Percentiles rank a stretch among this genome's conserved stretches.
phyloP scores from a whole-genome alignment of 257 asterid genomes.

The Henckelia pumila region DNA sequence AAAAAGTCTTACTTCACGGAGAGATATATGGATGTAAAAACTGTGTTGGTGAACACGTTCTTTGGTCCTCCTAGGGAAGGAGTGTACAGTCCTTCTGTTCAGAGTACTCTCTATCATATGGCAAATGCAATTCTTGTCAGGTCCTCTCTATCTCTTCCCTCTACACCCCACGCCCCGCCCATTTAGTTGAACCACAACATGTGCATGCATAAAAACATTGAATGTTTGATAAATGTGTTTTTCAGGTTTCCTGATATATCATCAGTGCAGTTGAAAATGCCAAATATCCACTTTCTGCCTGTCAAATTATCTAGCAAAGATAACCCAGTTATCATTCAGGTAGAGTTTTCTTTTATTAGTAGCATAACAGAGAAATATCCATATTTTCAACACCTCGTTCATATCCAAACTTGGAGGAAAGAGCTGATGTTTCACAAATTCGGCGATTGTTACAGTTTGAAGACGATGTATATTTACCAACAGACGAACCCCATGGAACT shows the following conservation, averaged over 20 bases:
- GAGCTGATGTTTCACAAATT: not conserved
- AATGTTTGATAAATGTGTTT: conserved; percentile 20
- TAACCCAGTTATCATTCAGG: conserved; percentile 76
- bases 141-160: conserved; percentile 30
- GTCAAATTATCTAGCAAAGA: conserved; percentile 86
- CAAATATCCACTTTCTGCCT: conserved; percentile 89
- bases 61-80: conserved; percentile 75
- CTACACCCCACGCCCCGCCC: not conserved
- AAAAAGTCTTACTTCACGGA: conserved; percentile 54
- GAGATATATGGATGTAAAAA: conserved; percentile 66
- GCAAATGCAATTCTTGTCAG: conserved; percentile 81
- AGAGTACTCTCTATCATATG: conserved; percentile 77
- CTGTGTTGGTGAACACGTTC: conserved; percentile 61
- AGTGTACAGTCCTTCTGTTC: conserved; percentile 96
- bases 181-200: not conserved
- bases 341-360: conserved; percentile 25
- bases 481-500: conserved; percentile 94
- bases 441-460: conserved; percentile 55
- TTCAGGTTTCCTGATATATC: conserved; percentile 81
- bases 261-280: conserved; percentile 75
- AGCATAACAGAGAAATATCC: not conserved
- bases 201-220: conserved; percentile 2
- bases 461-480: conserved; percentile 84
- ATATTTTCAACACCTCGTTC: not conserved
- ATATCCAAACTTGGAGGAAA: not conserved